These are phyloP conservation scores for Vigna trinervia DNA, from an alignment of 306 rosid species.

Conservation along the genomic window DNA sequence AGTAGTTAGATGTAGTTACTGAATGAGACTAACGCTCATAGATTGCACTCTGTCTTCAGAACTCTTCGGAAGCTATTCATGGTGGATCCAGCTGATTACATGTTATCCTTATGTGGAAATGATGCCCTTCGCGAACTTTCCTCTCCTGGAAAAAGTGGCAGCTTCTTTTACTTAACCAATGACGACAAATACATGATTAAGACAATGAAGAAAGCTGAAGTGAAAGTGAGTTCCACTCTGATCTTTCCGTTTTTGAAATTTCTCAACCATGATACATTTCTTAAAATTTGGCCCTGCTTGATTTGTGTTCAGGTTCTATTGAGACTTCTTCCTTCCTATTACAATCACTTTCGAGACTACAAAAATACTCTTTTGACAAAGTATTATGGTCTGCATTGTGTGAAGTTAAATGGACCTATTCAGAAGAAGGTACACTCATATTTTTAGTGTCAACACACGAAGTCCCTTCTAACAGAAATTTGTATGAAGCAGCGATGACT, in stretches of 20 bases:
- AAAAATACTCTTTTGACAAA: slow-evolving; percentile 76
- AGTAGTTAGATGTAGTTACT: not conserved
- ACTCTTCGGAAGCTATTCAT: slow-evolving; percentile 89
- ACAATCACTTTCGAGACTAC: slow-evolving; percentile 75
- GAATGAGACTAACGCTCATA: not conserved
- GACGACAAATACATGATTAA: slow-evolving; percentile 98
- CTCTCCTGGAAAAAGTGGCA: slow-evolving; percentile 98
- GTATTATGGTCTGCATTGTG: slow-evolving; percentile 94
- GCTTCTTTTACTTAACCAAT: slow-evolving; percentile 92
- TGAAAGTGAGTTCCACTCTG: slow-evolving; percentile 66
- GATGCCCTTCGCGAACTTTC: slow-evolving; percentile 94
- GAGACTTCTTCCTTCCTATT: slow-evolving; percentile 87
- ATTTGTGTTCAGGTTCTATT: slow-evolving; percentile 65
- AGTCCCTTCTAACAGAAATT: not conserved
- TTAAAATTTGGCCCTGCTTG: not conserved
- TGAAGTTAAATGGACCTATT: slow-evolving; percentile 71
- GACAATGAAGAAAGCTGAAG: slow-evolving; percentile 92
- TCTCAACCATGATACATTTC: not conserved
- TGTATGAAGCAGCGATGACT: not conserved
- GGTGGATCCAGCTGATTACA: slow-evolving; percentile 96
- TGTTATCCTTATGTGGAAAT: slow-evolving; percentile 88
- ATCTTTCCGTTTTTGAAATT: slow-evolving; percentile 22
- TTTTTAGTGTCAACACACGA: not conserved
- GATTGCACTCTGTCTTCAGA: slow-evolving; percentile 52
- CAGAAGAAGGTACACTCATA: slow-evolving; percentile 78